Evolutionary conservation across 805 yeast genomes (phyloP), one percentile per base, ranked within the genome.

Genomic region (Pichia eremophila): DNA sequence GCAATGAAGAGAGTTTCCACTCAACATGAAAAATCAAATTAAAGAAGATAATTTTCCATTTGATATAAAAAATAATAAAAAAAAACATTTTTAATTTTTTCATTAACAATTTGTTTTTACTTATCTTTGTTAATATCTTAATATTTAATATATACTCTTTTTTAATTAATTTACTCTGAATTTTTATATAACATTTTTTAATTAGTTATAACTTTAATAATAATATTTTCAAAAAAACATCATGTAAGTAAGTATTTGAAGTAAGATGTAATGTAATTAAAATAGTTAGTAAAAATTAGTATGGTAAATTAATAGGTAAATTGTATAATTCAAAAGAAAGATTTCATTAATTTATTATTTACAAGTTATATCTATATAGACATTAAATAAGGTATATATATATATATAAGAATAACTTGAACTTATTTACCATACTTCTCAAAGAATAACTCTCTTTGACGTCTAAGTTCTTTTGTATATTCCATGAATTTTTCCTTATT

Each of bases 1-100:
- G 82, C 89, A 62, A 83, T 83, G 90, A 82, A 79, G 75, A 80
- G 90, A 78, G 90, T 83, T 55, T 83, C 90, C 57, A 83, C 90
- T 72, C 89, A 83, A 73, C 90, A 83, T 71, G 90, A 83, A 74
- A 82, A 83, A 71, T 80, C 84, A 47, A 64, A 79, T 66, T 81
- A 79, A 66, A 29, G 11, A 28, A 5, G 15, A 71, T 43, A 27
- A 35, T 35, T 42, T 25, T 36, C 14, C 8, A 27, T 44, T 19
- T 17, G 25, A 22, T 22, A 22, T 22, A 22, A 22, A 22, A 22
- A 42, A 34, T 28, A 34, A 14, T 34, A 8, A 9, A 19, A 8
- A 12, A 19, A 22, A 18, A 35, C 19, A 34, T 25, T 42, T 27
- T 10, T n/a, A 7, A 27, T 34, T 42, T 34, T 25, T 12, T 27